Evolutionary conservation across 371 early-diverging fungal genomes (phyloP), one percentile per base, ranked within the genome.

Genomic region (Batkoa obscura): DNA sequence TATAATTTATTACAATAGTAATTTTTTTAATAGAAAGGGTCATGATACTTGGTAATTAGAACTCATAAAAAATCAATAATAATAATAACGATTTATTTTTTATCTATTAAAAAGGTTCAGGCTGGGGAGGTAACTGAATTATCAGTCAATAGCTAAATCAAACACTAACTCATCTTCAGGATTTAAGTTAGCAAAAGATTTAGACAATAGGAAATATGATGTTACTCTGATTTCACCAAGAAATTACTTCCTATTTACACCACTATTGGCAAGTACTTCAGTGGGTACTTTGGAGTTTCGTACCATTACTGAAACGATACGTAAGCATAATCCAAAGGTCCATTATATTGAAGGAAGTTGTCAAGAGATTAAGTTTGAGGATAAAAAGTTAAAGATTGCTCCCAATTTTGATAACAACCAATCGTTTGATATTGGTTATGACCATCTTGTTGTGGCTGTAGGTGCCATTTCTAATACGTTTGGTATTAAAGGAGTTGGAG

Each of bases 211-310:
- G 5, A 17, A 32, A 13, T 50, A 50, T 35, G 51, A 50, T 6
- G 51, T 50, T 3, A 15, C 51, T 15, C 34, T 50, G 6, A 50
- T 50, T 9, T 50, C 51, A 6, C 51, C 51, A 32, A 23, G 51
- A 13, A 50, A 50, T 35, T 35, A 50, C 34, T 50, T 50, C 34
- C 32, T 85, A 3, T 86, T 89, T 60, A 88, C 87, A 42, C 88
- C 88, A 32, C 62, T 89, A 50, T 68, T 89, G 42, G 84, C 88
- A 17, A 77, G 78, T 57, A 79, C 81, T 3, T 72, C 83, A 0
- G 88, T 88, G 23, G 89, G 89, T 1, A 88, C 89, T 10, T 72
- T 89, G 32, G 89, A 89, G 63, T 84, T 82, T 63, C 73, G 88
- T 54, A 83, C 78, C 57, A 76, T 83, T 50, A 69, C 76, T 17